A percentile compares a stretch with the other conserved stretches of the same genome.
These are phyloP conservation scores for Letharia columbiana DNA, from an alignment of 495 filamentous ascomycete species.

Conservation along the genomic window DNA sequence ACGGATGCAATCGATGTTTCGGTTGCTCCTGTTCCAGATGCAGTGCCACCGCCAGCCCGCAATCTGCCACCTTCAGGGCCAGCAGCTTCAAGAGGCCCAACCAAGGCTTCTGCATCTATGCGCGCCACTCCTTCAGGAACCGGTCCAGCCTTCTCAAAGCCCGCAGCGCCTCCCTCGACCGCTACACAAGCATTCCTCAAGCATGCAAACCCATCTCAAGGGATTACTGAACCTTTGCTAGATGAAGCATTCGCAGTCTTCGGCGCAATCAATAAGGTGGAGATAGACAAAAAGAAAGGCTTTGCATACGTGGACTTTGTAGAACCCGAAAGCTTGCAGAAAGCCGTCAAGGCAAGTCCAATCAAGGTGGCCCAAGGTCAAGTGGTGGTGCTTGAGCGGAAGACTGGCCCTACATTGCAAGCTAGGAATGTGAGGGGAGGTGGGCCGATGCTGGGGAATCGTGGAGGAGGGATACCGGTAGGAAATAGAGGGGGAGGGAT, in stretches of 20 bases:
- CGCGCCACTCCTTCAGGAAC: slow-evolving; percentile 21
- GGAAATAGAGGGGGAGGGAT: slow-evolving; percentile 17
- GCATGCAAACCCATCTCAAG: slow-evolving; percentile 84
- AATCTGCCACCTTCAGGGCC: slow-evolving; percentile 29
- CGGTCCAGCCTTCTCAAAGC: slow-evolving; percentile 17
- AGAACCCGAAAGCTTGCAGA: slow-evolving; percentile 57
- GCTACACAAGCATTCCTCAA: slow-evolving; percentile 84
- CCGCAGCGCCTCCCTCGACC: slow-evolving; percentile 36
- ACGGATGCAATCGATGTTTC: slow-evolving; percentile 7
- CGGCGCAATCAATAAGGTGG: slow-evolving; percentile 64
- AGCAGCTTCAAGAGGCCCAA: slow-evolving; percentile 29
- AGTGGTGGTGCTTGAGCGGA: slow-evolving; percentile 77
- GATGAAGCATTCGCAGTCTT: slow-evolving; percentile 61
- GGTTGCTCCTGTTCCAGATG: slow-evolving; percentile 5
- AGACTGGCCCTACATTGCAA: slow-evolving; percentile 35
- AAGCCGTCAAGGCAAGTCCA: slow-evolving; percentile 73
- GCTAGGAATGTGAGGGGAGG: slow-evolving; percentile 21
- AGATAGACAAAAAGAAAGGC: slow-evolving; percentile 88
- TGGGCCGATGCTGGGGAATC: slow-evolving; percentile 8
- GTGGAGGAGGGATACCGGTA: neutral
- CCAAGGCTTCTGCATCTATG: slow-evolving; percentile 33
- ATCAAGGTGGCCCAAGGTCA: slow-evolving; percentile 73
- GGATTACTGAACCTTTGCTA: slow-evolving; percentile 72
- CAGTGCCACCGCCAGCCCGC: slow-evolving; percentile 18
- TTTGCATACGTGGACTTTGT: slow-evolving; percentile 86